phyloP scores from a whole-genome alignment of 345 rosid genomes.

The Pugionium dolabratum region DNA sequence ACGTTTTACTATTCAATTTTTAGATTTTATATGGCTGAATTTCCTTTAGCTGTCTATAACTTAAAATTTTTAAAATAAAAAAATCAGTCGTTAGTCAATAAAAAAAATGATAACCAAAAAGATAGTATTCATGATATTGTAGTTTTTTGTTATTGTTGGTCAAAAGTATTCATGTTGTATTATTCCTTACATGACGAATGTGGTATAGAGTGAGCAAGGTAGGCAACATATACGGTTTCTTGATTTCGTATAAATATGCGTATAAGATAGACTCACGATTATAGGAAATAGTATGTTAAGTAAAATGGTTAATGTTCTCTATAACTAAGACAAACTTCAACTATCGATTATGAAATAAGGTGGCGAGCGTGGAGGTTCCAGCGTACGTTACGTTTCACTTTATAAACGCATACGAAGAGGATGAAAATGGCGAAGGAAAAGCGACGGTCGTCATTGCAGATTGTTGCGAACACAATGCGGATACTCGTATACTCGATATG shows the following conservation, averaged over 20 bases:
- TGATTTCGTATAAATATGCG: neutral
- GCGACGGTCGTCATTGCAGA: conserved; percentile 67
- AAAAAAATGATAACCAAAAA: too few species aligned
- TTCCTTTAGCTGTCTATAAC: too few species aligned
- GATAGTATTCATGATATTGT: too few species aligned
- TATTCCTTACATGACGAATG: neutral
- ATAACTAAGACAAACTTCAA: conserved; percentile 4
- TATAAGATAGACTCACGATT: neutral
- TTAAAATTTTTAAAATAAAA: neutral
- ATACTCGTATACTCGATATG: conserved; percentile 72
- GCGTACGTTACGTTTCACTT: conserved; percentile 83
- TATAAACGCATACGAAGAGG: conserved; percentile 91
- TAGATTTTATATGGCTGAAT: too few species aligned
- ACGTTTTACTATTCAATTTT: neutral
- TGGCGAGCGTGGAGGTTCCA: conserved; percentile 93
- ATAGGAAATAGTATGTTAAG: neutral
- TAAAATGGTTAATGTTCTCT: neutral
- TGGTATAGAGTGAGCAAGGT: neutral
- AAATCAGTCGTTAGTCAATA: neutral
- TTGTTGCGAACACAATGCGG: conserved; percentile 89
- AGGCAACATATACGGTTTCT: neutral
- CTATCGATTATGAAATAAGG: conserved; percentile 41
- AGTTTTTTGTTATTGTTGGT: neutral
- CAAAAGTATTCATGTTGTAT: neutral
- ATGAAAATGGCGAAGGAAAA: conserved; percentile 68